Conservation (phyloP, 176 grass and related monocot genomes). For the Lolium multiflorum region DNA sequence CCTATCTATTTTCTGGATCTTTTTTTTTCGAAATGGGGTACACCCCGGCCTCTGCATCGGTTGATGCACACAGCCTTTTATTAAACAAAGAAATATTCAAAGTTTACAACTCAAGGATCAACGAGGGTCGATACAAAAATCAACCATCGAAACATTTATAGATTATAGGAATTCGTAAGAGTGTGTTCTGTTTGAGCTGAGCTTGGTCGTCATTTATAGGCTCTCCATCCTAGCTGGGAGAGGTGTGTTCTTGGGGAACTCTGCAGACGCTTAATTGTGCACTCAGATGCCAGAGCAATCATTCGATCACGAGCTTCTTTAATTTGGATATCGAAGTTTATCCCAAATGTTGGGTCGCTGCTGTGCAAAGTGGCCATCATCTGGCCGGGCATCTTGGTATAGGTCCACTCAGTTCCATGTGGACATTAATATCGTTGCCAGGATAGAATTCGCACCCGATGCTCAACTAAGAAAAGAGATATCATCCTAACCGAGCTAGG, state of each 20-base stretch:
- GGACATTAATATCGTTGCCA: neutral
- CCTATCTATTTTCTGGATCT: neutral
- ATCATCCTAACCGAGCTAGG: too few species aligned
- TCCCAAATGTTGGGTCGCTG: constrained; percentile 33
- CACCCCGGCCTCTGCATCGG: too few species aligned
- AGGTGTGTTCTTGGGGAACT: constrained; percentile 27
- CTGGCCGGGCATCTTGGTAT: constrained; percentile 7
- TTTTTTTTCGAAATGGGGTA: too few species aligned
- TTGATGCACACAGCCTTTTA: too few species aligned
- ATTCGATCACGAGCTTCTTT: constrained; percentile 22
- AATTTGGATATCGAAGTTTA: neutral
- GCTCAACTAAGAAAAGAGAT: neutral
- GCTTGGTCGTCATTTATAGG: constrained; percentile 47
- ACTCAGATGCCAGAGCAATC: neutral
- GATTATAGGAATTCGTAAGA: neutral
- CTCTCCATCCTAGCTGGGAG: constrained; percentile 25
- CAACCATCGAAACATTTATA: too few species aligned
- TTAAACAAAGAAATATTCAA: too few species aligned
- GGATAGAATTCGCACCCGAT: neutral
- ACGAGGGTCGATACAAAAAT: too few species aligned
- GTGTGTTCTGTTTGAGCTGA: constrained; percentile 18
- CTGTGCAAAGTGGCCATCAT: constrained; percentile 20
- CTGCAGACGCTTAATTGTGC: constrained; percentile 22
- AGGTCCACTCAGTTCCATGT: neutral
- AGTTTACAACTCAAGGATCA: too few species aligned